Evolutionary conservation across 345 rosid genomes (phyloP), one percentile per base, ranked within the genome.

Genomic region (Murraya koenigii): DNA sequence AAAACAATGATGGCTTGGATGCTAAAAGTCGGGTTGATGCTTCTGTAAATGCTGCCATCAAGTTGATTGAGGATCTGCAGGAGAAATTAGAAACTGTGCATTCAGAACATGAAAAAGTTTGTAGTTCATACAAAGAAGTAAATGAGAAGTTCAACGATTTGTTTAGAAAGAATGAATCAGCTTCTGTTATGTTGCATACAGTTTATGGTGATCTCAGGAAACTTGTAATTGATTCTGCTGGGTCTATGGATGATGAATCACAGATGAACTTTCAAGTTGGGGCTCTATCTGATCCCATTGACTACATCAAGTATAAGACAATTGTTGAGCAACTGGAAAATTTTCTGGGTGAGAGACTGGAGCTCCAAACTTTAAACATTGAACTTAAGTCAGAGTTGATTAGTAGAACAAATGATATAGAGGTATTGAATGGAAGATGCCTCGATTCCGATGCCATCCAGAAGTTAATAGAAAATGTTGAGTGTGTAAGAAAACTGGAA

Each of bases 301-400:
- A 88, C 79, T 85, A 86, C 74, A 75, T 60, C 72, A 80, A 78
- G 26, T 92, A 79, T 80, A 84, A 85, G 70, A 55, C 62, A 66
- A 77, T 93, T 62, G 22, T 90, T 78, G 92, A 86, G 70, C 85
- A 83, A 79, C 82, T 91, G 85, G 85, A 77, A 70, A 84, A 67
- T 58, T 78, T 83, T 87, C 72, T 88, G 78, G 84, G 82, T 73
- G 91, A 91, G 87, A 90, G 87, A 84, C 82, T 79, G 74, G 84
- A 85, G 72, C 90, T 92, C 77, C 90, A 79, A 78, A 79, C 90
- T 72, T 82, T 80, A 68, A 87, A 89, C 76, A 80, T 76, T 56
- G 76, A 88, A 76, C 95, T 96, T 66, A 87, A 83, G 77, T 75
- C 79, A 63, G 92, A 90, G 71, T 83, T 91, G 89, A 77, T 64